Base-by-base conservation (phyloP, 805 yeast genomes). In the Pichia heedii region DNA sequence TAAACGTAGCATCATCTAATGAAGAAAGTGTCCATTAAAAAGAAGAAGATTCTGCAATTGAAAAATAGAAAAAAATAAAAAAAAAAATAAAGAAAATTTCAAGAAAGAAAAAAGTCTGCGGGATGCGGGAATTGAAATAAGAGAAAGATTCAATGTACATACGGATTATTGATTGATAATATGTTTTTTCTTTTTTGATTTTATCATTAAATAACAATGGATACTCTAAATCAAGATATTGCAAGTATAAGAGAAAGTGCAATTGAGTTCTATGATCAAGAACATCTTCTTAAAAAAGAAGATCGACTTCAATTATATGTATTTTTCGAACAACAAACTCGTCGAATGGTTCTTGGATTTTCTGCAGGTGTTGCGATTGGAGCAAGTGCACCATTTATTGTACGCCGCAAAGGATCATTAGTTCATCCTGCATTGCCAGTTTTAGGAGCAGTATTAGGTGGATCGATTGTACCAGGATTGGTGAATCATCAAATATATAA, bases 251-350 rank as follows among this genome's bases (percentile, higher is more conserved):
- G 66, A 46, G 49, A 63, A 13, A 52, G 57, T n/a, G 77, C 77
- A 3, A 57, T 69, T 42, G 58, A 63, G 24, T 74, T 77, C 53
- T 73, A 75, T 48, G 73, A 74, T 34, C 65, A 63, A 33, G 83
- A 77, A 48, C 69, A 67, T 32, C 54, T 49, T 5, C 54, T 77
- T 35, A 65, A 63, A 19, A 47, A 61, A 1, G 54, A 56, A 5
- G 78, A 77, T 38, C 55, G 83, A 34, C 50, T 55, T 18, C 62
- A 63, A 18, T 52, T 77, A 20, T 64, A 71, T 3, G 53, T 58
- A 12, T 58, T 69, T 11, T 70, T 69, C 50, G 52, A 61, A 26
- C 51, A 58, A 4, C 61, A 70, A 36, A 60, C 69, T 6, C 51
- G 56, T 5, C 50, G 63, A 1, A 63, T 71, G 26, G 15, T 65